Evolutionary conservation across 495 filamentous ascomycete species (phyloP).

Genomic region (Neurospora sp.): DNA sequence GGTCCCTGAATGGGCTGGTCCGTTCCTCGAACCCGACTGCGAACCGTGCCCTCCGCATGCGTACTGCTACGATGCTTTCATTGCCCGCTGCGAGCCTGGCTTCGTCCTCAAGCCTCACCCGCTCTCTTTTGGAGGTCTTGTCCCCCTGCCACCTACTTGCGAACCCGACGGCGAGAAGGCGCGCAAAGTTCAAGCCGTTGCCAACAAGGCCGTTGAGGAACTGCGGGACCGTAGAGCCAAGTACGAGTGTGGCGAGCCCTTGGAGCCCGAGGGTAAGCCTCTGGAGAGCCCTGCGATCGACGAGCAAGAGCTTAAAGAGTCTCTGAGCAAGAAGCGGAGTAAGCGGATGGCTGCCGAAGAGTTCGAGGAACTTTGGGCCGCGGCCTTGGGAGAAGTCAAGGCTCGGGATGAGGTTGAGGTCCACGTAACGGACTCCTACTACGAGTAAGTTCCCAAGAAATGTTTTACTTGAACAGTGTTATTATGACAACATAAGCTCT

Average conservation of each 20-base stretch:
- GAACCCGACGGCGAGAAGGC: conserved; percentile 91
- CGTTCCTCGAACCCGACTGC: conserved; percentile 67
- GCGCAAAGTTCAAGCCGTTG: conserved; percentile 74
- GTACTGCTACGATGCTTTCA: conserved; percentile 69
- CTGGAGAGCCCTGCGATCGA: conserved; percentile 54
- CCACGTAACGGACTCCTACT: conserved; percentile 37
- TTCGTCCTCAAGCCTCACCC: conserved; percentile 82
- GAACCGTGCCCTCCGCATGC: conserved; percentile 90
- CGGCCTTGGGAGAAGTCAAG: conserved; percentile 77
- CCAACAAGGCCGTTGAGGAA: conserved; percentile 79
- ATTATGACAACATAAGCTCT: conserved; percentile 9
- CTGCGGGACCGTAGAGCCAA: conserved; percentile 77
- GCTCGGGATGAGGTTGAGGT: conserved; percentile 71
- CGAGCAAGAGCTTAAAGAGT: conserved; percentile 66
- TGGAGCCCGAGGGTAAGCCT: conserved; percentile 49
- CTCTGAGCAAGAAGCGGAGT: conserved; percentile 59
- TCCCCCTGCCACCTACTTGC: conserved; percentile 86
- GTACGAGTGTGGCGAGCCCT: conserved; percentile 76
- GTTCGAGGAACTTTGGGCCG: conserved; percentile 86
- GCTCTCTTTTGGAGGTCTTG: conserved; percentile 64
- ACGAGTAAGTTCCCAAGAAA: conserved; percentile 50
- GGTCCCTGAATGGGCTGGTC: conserved; percentile 56
- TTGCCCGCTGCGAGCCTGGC: conserved; percentile 72
- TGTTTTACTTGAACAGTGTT: conserved; percentile 5
- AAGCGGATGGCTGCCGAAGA: conserved; percentile 75